A percentile compares a stretch with the other conserved stretches of the same genome.
phyloP scores from a whole-genome alignment of 306 rosid genomes.

The Trifolium dubium region DNA sequence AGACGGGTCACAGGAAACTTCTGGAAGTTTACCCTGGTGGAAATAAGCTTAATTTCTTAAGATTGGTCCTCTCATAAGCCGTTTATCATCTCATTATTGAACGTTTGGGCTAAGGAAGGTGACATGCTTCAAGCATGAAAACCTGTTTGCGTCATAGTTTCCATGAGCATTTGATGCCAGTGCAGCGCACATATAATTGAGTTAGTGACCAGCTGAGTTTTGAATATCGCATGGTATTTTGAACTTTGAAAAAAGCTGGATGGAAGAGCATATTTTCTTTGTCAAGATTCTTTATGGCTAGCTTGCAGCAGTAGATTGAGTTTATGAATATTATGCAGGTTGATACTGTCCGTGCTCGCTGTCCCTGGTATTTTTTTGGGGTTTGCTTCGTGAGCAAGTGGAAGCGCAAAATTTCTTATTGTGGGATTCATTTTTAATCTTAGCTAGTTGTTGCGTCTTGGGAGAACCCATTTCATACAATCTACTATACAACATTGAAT shows the following conservation, averaged over 20 bases:
- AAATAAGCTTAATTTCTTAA: constrained; percentile 27
- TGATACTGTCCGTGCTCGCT: background rate
- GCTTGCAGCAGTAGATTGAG: background rate
- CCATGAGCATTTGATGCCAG: background rate
- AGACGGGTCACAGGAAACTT: constrained; percentile 24
- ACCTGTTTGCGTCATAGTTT: constrained; percentile 16
- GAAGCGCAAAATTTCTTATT: constrained; percentile 12
- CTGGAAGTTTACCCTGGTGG: background rate
- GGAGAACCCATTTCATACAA: constrained; percentile 2
- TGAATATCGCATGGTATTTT: constrained; percentile 14
- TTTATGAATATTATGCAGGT: background rate
- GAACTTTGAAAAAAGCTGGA: constrained; percentile 22
- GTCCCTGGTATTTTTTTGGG: constrained; percentile 13
- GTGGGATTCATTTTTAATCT: background rate
- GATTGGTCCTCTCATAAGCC: background rate
- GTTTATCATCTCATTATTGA: background rate
- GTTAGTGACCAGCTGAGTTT: background rate
- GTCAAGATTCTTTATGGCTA: background rate
- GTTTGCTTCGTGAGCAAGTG: constrained; percentile 26
- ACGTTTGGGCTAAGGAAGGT: constrained; percentile 26
- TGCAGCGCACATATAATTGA: constrained; percentile 7
- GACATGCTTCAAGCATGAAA: constrained; percentile 9
- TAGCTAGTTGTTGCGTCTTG: background rate
- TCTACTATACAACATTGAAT: background rate
- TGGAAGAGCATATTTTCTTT: constrained; percentile 11